Percentiles rank a stretch among this genome's conserved stretches.
Conservation (phyloP, 208 protist species). For the Hexamita inflata region DNA sequence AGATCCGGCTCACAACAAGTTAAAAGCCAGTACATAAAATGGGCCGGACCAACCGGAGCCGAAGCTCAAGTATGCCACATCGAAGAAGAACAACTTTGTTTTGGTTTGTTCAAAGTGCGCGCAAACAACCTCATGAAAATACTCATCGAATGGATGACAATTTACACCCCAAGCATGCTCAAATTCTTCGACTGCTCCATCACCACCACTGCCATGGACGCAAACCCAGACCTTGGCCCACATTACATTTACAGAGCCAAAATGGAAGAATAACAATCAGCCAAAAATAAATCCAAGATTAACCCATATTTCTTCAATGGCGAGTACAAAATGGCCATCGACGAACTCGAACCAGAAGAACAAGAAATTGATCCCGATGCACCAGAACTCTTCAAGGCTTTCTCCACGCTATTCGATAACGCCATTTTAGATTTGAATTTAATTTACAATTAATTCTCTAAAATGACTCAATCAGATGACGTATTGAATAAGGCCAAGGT, state of each 20-base stretch:
- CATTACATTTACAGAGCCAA: no score
- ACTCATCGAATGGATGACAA: neutral
- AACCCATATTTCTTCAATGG: neutral
- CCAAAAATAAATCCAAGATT: neutral
- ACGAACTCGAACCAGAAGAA: neutral
- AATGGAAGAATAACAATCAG: no score
- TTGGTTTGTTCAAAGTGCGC: neutral
- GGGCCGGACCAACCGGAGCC: neutral
- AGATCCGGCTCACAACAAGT: neutral
- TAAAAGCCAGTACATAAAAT: neutral
- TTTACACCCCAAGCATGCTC: neutral
- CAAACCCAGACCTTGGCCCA: neutral
- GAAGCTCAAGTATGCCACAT: neutral
- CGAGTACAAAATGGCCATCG: neutral
- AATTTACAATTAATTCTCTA: no score
- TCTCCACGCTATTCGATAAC: no score
- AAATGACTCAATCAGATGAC: no score
- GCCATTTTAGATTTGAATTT: no score
- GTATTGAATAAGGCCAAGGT: no score
- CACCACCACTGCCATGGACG: neutral
- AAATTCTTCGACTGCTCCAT: neutral
- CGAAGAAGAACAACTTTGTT: constrained; percentile 24
- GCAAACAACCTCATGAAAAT: neutral
- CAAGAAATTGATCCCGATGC: no score
- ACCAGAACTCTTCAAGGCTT: no score